phyloP scores from a whole-genome alignment of 1,284 basidiomycete genomes.

The Sanghuangporus baumii region DNA sequence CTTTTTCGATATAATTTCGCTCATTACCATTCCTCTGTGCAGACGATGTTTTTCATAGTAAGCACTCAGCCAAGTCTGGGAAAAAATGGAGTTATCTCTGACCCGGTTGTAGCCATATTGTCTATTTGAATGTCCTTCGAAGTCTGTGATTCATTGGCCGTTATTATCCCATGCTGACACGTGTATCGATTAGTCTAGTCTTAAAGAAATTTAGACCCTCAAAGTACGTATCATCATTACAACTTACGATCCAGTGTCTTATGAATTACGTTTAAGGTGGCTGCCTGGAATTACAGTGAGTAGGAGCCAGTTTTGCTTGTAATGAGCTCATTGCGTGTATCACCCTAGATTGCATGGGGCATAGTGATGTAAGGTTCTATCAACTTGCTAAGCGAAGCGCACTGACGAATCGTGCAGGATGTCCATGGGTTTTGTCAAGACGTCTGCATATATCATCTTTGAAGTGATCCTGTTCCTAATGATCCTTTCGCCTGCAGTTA shows the following conservation, averaged over 20 bases:
- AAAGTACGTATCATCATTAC: slow-evolving; percentile 26
- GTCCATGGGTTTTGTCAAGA: slow-evolving; percentile 63
- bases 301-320: background rate
- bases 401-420: slow-evolving; percentile 34
- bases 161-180: background rate
- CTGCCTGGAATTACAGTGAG: slow-evolving; percentile 43
- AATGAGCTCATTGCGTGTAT: background rate
- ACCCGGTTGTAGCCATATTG: slow-evolving; percentile 44
- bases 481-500: slow-evolving; percentile 30
- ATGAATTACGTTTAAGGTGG: slow-evolving; percentile 29
- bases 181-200: slow-evolving; percentile 32
- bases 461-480: slow-evolving; percentile 31
- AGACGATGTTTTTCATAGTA: slow-evolving; percentile 72
- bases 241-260: background rate
- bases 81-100: background rate
- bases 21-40: background rate
- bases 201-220: slow-evolving; percentile 49
- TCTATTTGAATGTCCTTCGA: slow-evolving; percentile 55
- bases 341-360: slow-evolving; percentile 41
- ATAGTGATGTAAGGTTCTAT: slow-evolving; percentile 35
- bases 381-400: background rate
- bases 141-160: slow-evolving; percentile 32
- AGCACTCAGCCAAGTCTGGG: slow-evolving; percentile 21
- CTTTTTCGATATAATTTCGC: background rate
- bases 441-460: slow-evolving; percentile 28